A percentile compares a stretch with the other conserved stretches of the same genome.
Conservation (phyloP, 148 eudicot species). For the Amaranthus cruentus region DNA sequence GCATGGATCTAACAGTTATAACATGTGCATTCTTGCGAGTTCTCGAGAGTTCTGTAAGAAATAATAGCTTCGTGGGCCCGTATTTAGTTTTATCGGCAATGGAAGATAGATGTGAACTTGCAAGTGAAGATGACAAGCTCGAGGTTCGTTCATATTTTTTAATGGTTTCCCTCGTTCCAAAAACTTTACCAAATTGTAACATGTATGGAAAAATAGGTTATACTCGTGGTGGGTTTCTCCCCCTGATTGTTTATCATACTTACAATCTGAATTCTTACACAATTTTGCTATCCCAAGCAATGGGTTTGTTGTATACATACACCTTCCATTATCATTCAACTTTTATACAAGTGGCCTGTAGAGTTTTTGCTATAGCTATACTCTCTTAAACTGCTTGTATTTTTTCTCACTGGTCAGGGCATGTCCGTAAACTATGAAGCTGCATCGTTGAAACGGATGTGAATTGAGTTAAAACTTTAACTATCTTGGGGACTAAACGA, state of each 20-base stretch:
- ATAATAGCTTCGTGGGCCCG: neutral
- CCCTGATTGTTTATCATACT: neutral
- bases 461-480: too few relatives aligned
- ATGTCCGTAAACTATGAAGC: too few relatives aligned
- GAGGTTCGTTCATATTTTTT: neutral
- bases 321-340: neutral
- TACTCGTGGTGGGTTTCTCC: neutral
- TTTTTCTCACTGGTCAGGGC: too few relatives aligned
- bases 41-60: neutral
- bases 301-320: neutral
- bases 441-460: too few relatives aligned
- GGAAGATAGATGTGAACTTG: neutral
- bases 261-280: neutral
- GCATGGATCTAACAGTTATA: neutral
- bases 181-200: neutral
- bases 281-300: neutral
- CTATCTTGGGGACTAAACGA: too few relatives aligned
- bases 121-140: neutral
- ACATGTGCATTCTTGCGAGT: neutral
- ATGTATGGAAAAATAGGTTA: conserved; percentile 7
- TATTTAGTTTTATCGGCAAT: neutral
- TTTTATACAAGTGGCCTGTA: neutral
- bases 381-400: too few relatives aligned
- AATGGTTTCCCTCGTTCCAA: neutral
- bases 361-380: neutral